Base-by-base conservation (phyloP, 176 grass and related monocot genomes). In the Eleusine coracana region DNA sequence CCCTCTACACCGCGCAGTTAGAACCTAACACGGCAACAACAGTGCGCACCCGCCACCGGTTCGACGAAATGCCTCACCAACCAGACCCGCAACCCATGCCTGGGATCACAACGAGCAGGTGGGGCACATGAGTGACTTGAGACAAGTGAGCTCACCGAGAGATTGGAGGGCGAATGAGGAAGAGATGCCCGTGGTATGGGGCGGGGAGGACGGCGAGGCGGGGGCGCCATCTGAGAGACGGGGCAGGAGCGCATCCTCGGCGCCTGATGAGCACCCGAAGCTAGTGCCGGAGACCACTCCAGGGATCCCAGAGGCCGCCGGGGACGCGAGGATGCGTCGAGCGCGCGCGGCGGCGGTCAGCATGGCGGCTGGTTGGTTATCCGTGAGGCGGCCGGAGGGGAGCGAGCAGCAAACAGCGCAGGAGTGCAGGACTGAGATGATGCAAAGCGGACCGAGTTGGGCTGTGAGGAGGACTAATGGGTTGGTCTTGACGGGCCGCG, bases 61-160 rank as follows among this genome's bases (percentile, higher is more conserved):
- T 94, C 46, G 84, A 94, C 77, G 66, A 89, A 83, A 94, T 85
- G 84, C 77, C 12, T 20, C 44, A 8, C 59, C 27, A 64, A 63
- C 25, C 48, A 78, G 81, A 68, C 68, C 66, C 44, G 5, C 17
- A 27, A 82, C 58, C 21, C 64, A 56, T 28, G 5, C 18, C 0
- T 0, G 59, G 42, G 2, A 36, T 31, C 20, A 58, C 48, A 31
- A 28, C 2, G 5, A 46, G 9, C 1, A 77, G 25, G 42, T 4
- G 18, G 0, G 0, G 1, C 11, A 37, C 25, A 3, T 9, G 1
- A 5, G 3, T 25, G 18, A 4, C 21, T 44, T 0, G 5, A 80
- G 66, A 10, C 0, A 0, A 62, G 49, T 27, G 17, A 65, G 62
- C 65, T 87, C 48, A 97, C 89, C 51, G 10, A 38, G 21, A 0